Evolutionary conservation across 176 grass and related monocot genomes (phyloP).

Genomic region (Triticum aestivum): DNA sequence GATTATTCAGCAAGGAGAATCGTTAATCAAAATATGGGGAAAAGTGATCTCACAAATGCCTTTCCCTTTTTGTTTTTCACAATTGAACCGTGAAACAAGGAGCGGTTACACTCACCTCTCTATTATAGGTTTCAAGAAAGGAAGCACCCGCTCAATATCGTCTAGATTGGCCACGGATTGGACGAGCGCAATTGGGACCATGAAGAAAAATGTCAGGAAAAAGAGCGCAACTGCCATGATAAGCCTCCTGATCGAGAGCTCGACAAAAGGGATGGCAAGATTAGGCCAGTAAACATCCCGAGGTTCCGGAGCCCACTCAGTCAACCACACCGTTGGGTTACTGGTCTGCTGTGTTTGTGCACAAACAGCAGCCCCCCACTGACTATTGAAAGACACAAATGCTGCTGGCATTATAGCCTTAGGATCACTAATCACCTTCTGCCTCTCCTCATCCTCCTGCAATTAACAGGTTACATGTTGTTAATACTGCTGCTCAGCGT

Average conservation of each 20-base stretch:
- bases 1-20: not conserved
- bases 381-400: slow-evolving; percentile 93
- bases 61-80: not conserved
- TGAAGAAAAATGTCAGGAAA: slow-evolving; percentile 96
- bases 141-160: slow-evolving; percentile 67
- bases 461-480: not conserved
- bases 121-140: slow-evolving; percentile 79
- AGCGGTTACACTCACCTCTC: slow-evolving; percentile 55
- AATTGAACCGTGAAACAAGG: not conserved
- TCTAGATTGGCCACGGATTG: slow-evolving; percentile 92
- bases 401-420: slow-evolving; percentile 77
- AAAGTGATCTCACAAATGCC: not conserved
- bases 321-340: slow-evolving; percentile 90
- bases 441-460: slow-evolving; percentile 83
- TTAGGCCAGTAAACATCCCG: slow-evolving; percentile 89
- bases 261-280: slow-evolving; percentile 80
- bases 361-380: slow-evolving; percentile 95
- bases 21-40: not conserved
- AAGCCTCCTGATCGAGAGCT: slow-evolving; percentile 72
- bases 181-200: slow-evolving; percentile 92
- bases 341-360: slow-evolving; percentile 98
- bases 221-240: slow-evolving; percentile 76
- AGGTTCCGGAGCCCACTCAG: slow-evolving; percentile 92
- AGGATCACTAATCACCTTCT: slow-evolving; percentile 61
- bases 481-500: not conserved